phyloP scores from a whole-genome alignment of 192 early-diverging fungal genomes.

The Gryganskiella cystojenkinii region DNA sequence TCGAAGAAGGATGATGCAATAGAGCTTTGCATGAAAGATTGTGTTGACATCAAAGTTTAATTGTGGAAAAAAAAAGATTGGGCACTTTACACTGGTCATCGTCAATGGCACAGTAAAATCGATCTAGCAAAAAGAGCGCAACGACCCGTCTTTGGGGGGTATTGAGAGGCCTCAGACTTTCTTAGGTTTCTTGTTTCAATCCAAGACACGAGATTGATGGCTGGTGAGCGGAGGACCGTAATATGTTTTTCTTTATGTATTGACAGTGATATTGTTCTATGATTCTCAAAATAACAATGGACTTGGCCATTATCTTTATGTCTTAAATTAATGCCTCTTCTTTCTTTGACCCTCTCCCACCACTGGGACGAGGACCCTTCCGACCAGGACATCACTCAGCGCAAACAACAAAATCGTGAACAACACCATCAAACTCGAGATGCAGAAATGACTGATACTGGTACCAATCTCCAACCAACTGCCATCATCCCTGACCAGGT shows the following conservation, averaged over 20 bases:
- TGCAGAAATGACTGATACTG: constrained; percentile 95
- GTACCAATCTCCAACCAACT: constrained; percentile 98
- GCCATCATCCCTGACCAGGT: constrained; percentile 90
- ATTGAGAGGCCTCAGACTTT: too few species aligned
- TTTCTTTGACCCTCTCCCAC: constrained; percentile 38
- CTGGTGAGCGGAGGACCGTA: too few species aligned
- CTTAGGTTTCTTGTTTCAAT: too few species aligned
- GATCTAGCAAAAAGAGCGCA: too few species aligned
- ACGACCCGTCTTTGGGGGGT: too few species aligned
- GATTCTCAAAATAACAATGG: background rate
- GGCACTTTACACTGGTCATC: too few species aligned
- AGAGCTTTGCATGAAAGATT: too few species aligned
- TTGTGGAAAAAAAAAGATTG: too few species aligned
- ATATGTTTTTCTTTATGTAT: background rate
- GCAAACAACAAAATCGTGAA: constrained; percentile 91
- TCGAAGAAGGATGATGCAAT: too few species aligned
- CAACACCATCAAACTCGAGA: constrained; percentile 90
- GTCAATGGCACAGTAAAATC: too few species aligned
- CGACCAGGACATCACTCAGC: constrained; percentile 72
- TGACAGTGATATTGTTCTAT: background rate
- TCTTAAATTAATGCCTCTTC: constrained; percentile 36
- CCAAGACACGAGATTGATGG: too few species aligned
- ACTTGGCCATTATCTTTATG: background rate
- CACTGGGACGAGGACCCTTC: constrained; percentile 50
- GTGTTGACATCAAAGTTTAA: too few species aligned